A percentile compares a stretch with the other conserved stretches of the same genome.
Evolutionary conservation across 441 rosid species (phyloP).

Genomic region (Cnidoscolus chayamansa): DNA sequence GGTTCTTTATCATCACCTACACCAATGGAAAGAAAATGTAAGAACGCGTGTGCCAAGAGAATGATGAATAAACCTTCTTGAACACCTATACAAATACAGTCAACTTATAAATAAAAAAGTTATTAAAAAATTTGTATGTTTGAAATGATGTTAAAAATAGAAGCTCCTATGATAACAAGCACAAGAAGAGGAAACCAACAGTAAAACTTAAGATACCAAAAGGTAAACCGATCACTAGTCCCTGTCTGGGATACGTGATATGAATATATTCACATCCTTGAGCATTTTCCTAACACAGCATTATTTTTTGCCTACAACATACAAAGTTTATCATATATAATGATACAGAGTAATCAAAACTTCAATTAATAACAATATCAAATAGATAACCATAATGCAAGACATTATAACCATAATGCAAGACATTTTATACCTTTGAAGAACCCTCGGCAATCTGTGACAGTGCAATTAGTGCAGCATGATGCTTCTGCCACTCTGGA

Average conservation of each 20-base stretch:
- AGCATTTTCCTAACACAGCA: neutral
- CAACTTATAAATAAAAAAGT: neutral
- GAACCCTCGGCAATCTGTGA: conserved; percentile 99
- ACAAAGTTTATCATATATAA: neutral
- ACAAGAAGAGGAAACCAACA: neutral
- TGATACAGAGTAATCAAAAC: conserved; percentile 34
- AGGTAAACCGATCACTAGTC: conserved; percentile 26
- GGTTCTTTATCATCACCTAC: conserved; percentile 72
- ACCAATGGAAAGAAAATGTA: conserved; percentile 11
- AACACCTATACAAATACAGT: neutral
- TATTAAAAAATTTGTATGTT: no score
- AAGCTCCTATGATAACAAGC: neutral
- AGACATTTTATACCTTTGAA: conserved; percentile 54
- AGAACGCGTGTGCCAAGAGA: neutral
- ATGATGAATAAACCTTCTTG: neutral
- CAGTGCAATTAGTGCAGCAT: conserved; percentile 89
- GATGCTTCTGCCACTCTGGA: conserved; percentile 97
- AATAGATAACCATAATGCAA: conserved; percentile 29
- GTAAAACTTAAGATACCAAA: neutral
- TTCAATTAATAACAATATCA: conserved; percentile 8
- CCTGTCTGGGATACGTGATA: neutral
- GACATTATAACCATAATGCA: conserved; percentile 29
- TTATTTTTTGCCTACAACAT: no score
- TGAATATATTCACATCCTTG: neutral
- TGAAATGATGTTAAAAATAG: neutral